Evolutionary conservation across 2,329 filamentous ascomycete species (phyloP).

Genomic region (Stemphylium lycopersici): DNA sequence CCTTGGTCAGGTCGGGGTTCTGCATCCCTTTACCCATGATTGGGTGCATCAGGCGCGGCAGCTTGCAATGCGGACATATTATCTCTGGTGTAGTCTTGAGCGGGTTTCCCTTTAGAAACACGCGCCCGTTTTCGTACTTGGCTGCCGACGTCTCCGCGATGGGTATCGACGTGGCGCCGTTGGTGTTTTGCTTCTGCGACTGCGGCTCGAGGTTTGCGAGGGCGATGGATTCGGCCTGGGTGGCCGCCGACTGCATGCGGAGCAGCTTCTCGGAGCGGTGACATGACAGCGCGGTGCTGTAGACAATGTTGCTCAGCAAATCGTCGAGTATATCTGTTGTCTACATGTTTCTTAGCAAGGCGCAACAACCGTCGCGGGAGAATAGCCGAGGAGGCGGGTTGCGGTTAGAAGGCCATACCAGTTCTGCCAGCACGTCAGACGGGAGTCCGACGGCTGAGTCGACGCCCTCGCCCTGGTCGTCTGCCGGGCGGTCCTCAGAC

Average conservation of each 20-base stretch:
- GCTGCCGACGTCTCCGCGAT: conserved; percentile 67
- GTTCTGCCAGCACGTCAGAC: conserved; percentile 36
- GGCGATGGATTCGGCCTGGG: conserved; percentile 48
- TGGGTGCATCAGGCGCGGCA: conserved; percentile 74
- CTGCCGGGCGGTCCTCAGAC: conserved; percentile 46
- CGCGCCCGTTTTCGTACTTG: conserved; percentile 71
- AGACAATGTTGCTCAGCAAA: conserved; percentile 75
- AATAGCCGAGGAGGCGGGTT: conserved; percentile 12
- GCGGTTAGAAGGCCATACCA: conserved; percentile 34
- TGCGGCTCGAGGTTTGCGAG: conserved; percentile 44
- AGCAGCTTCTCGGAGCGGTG: conserved; percentile 81
- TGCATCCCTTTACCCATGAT: conserved; percentile 73
- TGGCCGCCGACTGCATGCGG: conserved; percentile 67
- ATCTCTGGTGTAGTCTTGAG: conserved; percentile 74
- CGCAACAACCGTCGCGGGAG: conserved; percentile 16
- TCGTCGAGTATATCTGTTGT: conserved; percentile 69
- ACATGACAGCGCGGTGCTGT: conserved; percentile 74
- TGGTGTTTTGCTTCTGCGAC: conserved; percentile 37
- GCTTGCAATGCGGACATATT: conserved; percentile 74
- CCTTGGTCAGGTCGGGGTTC: conserved; percentile 62
- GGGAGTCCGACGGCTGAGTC: conserved; percentile 34
- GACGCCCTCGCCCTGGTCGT: conserved; percentile 35
- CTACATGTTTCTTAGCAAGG: conserved; percentile 38
- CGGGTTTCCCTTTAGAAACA: conserved; percentile 73
- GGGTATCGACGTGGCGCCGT: conserved; percentile 58